Conservation (phyloP, 2,329 filamentous ascomycete genomes). For the Aspergillus neoniger region DNA sequence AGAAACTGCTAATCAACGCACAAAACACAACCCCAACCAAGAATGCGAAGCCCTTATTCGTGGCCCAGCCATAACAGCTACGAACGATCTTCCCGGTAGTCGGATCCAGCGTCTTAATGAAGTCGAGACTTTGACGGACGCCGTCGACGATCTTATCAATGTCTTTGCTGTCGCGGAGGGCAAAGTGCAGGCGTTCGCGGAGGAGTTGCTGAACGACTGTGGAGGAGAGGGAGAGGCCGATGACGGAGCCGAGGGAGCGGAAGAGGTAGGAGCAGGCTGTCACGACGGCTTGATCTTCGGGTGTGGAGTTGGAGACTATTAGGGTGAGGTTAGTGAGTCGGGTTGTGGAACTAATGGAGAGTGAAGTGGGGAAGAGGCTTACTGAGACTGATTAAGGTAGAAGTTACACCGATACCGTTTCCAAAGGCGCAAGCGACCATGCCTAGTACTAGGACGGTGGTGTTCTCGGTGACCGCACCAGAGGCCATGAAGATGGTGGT, state of each 20-base stretch:
- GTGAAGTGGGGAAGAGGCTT: constrained; percentile 25
- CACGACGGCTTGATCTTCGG: constrained; percentile 70
- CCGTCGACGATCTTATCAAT: constrained; percentile 67
- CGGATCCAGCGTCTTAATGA: constrained; percentile 66
- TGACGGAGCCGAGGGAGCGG: constrained; percentile 67
- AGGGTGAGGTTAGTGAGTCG: constrained; percentile 10
- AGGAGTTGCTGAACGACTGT: constrained; percentile 72
- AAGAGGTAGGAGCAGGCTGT: constrained; percentile 82
- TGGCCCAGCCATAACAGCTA: constrained; percentile 64
- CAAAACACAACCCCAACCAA: constrained; percentile 54
- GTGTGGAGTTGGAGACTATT: constrained; percentile 66
- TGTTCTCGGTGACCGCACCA: constrained; percentile 54
- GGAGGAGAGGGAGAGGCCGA: constrained; percentile 68
- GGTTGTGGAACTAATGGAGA: background rate
- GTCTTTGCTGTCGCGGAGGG: constrained; percentile 59
- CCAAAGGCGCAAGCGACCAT: constrained; percentile 57
- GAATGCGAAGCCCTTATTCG: constrained; percentile 54
- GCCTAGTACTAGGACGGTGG: constrained; percentile 57
- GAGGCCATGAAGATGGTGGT: constrained; percentile 59
- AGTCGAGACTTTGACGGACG: constrained; percentile 70
- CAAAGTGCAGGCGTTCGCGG: constrained; percentile 55
- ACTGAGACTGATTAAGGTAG: constrained; percentile 68
- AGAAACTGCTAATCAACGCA: constrained; percentile 48
- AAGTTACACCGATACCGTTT: constrained; percentile 66
- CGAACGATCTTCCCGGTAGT: constrained; percentile 61